Percentiles rank a stretch among this genome's conserved stretches.
phyloP scores from a whole-genome alignment of 2,329 filamentous ascomycete species.

The Aspergillus transmontanensis region DNA sequence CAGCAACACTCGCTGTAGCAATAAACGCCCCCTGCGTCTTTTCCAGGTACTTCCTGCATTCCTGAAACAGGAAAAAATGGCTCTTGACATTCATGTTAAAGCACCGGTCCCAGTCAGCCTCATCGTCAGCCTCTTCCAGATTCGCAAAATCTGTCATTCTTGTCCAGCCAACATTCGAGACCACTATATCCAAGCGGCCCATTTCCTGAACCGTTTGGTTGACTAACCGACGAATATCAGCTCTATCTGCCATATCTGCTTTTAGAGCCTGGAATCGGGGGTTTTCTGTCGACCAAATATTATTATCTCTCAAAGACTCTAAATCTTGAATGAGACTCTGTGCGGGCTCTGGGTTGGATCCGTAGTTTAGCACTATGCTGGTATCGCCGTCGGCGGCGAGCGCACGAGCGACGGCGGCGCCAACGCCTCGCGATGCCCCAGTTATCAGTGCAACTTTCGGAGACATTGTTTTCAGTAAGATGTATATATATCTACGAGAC shows the following conservation, averaged over 20 bases:
- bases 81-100: slow-evolving; percentile 66
- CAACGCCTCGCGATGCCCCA: neutral
- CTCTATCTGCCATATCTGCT: neutral
- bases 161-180: neutral
- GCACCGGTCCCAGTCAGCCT: slow-evolving; percentile 62
- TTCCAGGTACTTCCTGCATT: slow-evolving; percentile 57
- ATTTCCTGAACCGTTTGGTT: neutral
- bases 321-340: neutral
- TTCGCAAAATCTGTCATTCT: neutral
- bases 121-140: slow-evolving; percentile 28
- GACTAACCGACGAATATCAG: neutral
- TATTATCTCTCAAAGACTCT: neutral
- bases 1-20: slow-evolving; percentile 65
- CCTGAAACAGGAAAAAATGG: slow-evolving; percentile 63
- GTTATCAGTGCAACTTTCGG: neutral
- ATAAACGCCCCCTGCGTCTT: slow-evolving; percentile 63
- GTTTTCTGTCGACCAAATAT: neutral
- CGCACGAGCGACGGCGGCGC: neutral
- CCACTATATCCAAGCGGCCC: neutral
- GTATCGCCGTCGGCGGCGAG: neutral
- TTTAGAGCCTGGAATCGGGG: neutral
- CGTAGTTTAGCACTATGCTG: neutral
- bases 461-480: neutral
- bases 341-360: neutral
- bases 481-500: neutral